Evolutionary conservation across 225 moss, liverwort and hornwort genomes (phyloP), one percentile per base, ranked within the genome.

Genomic region (Neckera pumila): DNA sequence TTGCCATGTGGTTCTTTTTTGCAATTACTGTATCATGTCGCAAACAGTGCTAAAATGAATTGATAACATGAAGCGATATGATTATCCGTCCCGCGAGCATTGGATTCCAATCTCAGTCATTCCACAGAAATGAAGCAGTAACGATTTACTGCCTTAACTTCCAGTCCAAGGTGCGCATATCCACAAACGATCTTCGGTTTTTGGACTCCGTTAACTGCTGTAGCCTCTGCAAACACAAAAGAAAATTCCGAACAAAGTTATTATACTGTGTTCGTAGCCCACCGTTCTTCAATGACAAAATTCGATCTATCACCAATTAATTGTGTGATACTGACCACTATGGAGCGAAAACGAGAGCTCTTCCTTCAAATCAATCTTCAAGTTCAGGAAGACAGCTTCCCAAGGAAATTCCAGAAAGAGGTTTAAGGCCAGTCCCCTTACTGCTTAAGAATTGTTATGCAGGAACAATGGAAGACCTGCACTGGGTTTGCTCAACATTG

Each of bases 171-270:
- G 49, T 76, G 60, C 58, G 71, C 70, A 80, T 42, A 26, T 57
- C 51, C 45, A 65, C 66, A 85, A 60, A 57, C 42, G 61, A 59
- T 64, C 65, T 86, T 77, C 62, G 45, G 69, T 70, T 40, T 76
- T 23, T 64, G n/a, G 84, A 87, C 33, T 88, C 84, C 3, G 86
- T 90, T 58, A 92, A n/a, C 38, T 77, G 87, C 79, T 92, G 91
- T 88, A 92, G 59, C 83, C 90, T 89, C 93, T 93, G 93, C 91
- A 85, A 76, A 42, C 71, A 89, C 58, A 45, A 85, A 40, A 74
- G 30, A 36, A 89, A 65, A 43, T 60, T 26, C 38, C 73, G 45
- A 47, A 69, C 75, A 15, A 64, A 78, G 40, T 85, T 87, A 89
- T 60, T 79, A 10, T 14, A 45, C 9, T 33, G 15, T 62, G 12